These are phyloP conservation scores for Chlorella variabilis DNA, from an alignment of 163 green algal species.

Conservation along the genomic window DNA sequence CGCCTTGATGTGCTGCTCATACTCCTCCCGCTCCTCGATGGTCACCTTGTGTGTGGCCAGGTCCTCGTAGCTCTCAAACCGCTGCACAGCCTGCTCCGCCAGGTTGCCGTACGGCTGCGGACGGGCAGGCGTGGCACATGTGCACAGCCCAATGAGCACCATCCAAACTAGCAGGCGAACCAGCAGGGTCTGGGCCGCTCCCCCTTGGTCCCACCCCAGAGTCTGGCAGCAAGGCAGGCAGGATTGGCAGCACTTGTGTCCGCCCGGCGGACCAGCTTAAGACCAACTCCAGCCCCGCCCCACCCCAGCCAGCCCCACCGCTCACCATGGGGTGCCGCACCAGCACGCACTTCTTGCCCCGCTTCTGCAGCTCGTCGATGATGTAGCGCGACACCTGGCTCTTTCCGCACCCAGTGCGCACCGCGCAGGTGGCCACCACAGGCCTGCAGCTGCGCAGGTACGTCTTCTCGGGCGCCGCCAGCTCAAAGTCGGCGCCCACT, in stretches of 20 bases:
- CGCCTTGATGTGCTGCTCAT: slow-evolving; percentile 59
- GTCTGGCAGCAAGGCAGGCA: too few species aligned
- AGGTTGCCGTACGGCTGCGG: slow-evolving; percentile 54
- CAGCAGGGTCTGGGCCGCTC: too few species aligned
- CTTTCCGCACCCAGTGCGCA: slow-evolving; percentile 58
- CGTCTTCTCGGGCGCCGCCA: slow-evolving; percentile 31
- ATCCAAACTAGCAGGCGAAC: too few species aligned
- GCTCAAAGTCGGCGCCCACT: slow-evolving; percentile 45
- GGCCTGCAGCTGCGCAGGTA: slow-evolving; percentile 50
- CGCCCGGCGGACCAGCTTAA: background rate
- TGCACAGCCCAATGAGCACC: too few species aligned
- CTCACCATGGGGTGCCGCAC: slow-evolving; percentile 59
- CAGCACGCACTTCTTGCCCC: slow-evolving; percentile 50
- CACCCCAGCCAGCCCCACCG: too few species aligned
- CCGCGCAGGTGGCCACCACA: slow-evolving; percentile 54
- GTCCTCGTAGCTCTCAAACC: slow-evolving; percentile 51
- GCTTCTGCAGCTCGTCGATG: slow-evolving; percentile 37
- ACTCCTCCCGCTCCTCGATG: slow-evolving; percentile 62
- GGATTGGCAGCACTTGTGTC: background rate
- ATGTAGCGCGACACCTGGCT: slow-evolving; percentile 46
- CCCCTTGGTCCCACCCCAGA: too few species aligned
- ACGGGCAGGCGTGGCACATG: too few species aligned
- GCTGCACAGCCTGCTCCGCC: slow-evolving; percentile 55
- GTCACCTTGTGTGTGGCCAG: slow-evolving; percentile 44
- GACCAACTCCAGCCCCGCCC: too few species aligned